These are phyloP conservation scores for Cajanus cajan DNA, from an alignment of 306 rosid species.

Conservation along the genomic window DNA sequence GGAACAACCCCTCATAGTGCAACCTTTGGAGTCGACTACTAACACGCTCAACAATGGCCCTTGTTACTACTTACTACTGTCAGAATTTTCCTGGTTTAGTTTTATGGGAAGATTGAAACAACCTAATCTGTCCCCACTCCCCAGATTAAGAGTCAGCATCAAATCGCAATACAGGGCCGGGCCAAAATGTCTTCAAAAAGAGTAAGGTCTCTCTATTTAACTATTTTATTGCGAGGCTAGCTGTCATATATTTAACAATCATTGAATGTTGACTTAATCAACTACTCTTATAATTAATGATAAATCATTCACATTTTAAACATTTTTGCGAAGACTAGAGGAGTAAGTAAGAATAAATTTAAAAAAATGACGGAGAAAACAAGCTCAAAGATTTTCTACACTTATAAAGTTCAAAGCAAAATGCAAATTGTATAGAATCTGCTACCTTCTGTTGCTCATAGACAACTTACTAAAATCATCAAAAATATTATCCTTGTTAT, in stretches of 20 bases:
- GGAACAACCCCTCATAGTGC: no score
- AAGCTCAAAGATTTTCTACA: background rate
- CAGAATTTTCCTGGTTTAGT: no score
- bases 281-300: background rate
- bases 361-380: background rate
- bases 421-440: background rate
- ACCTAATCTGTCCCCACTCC: no score
- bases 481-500: background rate
- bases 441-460: background rate
- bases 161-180: no score
- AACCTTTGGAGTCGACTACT: no score
- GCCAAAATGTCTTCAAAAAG: no score
- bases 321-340: constrained; percentile 1
- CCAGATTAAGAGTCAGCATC: no score
- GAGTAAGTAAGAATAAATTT: constrained; percentile 9
- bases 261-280: constrained; percentile 6
- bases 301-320: constrained; percentile 7
- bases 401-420: constrained; percentile 4
- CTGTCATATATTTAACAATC: background rate
- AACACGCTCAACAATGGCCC: no score
- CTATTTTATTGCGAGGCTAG: background rate
- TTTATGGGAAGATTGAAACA: no score
- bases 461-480: background rate
- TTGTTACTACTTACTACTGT: no score
- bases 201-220: background rate